phyloP scores from a whole-genome alignment of 2,329 filamentous ascomycete species.

The Pseudogymnoascus sp. region DNA sequence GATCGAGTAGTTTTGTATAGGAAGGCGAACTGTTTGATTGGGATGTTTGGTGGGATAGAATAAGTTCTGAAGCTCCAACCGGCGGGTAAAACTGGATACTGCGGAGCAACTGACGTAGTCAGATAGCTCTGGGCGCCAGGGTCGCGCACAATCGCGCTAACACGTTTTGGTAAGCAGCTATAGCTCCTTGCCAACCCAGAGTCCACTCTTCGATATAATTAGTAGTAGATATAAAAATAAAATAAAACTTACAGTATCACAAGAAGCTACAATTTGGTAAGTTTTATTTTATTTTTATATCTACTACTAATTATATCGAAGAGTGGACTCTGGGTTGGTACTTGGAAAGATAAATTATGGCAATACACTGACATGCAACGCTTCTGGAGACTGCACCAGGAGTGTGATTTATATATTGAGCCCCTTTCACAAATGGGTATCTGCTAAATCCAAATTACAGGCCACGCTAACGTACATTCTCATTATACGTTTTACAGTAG shows the following conservation, averaged over 20 bases:
- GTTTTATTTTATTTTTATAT: too few relatives aligned
- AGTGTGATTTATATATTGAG: not conserved
- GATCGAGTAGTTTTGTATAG: not conserved
- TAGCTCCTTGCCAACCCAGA: not conserved
- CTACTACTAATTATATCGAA: not conserved
- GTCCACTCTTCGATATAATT: not conserved
- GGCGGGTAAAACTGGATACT: not conserved
- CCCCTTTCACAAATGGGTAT: not conserved
- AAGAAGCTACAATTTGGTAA: not conserved
- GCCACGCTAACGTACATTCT: not conserved
- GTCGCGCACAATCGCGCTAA: not conserved
- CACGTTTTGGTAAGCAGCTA: not conserved
- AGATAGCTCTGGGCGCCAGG: not conserved
- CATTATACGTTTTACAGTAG: not conserved
- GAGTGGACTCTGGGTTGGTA: not conserved
- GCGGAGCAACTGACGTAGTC: not conserved
- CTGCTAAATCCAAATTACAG: not conserved
- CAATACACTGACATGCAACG: not conserved
- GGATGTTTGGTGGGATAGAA: conserved; percentile 1
- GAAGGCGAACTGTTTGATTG: not conserved
- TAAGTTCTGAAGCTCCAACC: conserved; percentile 4
- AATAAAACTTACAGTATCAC: too few relatives aligned
- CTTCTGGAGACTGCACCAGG: not conserved
- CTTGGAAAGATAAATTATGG: not conserved
- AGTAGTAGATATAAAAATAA: not conserved